phyloP scores from a whole-genome alignment of 1,284 basidiomycete genomes.

The Rugosomyces carneus region DNA sequence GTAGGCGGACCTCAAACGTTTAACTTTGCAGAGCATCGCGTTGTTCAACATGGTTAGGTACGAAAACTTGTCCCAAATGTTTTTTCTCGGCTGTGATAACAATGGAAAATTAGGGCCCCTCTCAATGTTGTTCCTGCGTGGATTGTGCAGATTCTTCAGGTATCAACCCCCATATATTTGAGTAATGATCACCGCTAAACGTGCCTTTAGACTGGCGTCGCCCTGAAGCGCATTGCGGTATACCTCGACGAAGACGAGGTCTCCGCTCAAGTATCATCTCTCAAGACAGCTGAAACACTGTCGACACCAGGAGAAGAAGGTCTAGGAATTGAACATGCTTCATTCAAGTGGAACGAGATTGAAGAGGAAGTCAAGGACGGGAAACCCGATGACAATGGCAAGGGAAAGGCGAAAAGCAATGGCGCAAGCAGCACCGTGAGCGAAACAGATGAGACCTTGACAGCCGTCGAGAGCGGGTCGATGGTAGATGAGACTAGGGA shows the following conservation, averaged over 20 bases:
- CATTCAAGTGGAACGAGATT: slow-evolving; percentile 68
- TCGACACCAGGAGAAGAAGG: slow-evolving; percentile 31
- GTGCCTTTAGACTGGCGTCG: slow-evolving; percentile 56
- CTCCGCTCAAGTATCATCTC: slow-evolving; percentile 58
- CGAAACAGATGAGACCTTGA: slow-evolving; percentile 19
- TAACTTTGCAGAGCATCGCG: slow-evolving; percentile 48
- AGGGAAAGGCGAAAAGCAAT: slow-evolving; percentile 9
- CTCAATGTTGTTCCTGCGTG: slow-evolving; percentile 66
- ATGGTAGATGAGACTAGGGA: neutral
- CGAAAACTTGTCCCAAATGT: too few species aligned
- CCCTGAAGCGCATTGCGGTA: slow-evolving; percentile 73
- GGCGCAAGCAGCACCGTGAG: slow-evolving; percentile 7
- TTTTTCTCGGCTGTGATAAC: too few species aligned
- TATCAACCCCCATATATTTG: slow-evolving; percentile 20
- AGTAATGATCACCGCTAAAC: too few species aligned
- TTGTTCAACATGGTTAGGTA: slow-evolving; percentile 68
- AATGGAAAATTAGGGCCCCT: slow-evolving; percentile 38
- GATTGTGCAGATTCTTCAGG: slow-evolving; percentile 59
- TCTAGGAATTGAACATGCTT: slow-evolving; percentile 59
- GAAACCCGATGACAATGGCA: slow-evolving; percentile 3
- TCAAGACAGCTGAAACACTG: slow-evolving; percentile 38
- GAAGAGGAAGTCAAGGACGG: slow-evolving; percentile 29
- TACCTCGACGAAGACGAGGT: slow-evolving; percentile 85
- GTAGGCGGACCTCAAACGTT: neutral
- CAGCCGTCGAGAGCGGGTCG: slow-evolving; percentile 9